Conservation (phyloP, 2,329 filamentous ascomycete genomes). For the Simplicillium aogashimaense region DNA sequence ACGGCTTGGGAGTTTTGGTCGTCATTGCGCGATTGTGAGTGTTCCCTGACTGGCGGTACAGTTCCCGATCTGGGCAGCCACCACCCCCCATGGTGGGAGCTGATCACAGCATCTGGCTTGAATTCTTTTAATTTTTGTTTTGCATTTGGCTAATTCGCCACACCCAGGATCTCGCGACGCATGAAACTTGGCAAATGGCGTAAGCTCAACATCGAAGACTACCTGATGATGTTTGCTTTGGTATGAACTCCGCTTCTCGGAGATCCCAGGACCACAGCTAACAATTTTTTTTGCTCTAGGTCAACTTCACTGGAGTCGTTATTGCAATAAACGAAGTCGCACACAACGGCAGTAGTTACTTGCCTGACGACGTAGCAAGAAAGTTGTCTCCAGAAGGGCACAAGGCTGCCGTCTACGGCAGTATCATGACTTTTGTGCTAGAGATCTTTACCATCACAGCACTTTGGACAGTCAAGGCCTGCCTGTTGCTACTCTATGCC, state of each 20-base stretch:
- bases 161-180: constrained; percentile 14
- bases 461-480: constrained; percentile 43
- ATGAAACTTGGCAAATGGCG: constrained; percentile 31
- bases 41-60: not conserved
- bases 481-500: constrained; percentile 40
- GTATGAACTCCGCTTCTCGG: constrained; percentile 13
- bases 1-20: constrained; percentile 14
- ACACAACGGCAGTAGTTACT: constrained; percentile 33
- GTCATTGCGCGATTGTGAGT: constrained; percentile 14
- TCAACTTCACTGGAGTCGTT: constrained; percentile 29
- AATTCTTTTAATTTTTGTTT: too few species aligned
- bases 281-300: constrained; percentile 6
- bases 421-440: constrained; percentile 41
- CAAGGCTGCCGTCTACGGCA: constrained; percentile 35
- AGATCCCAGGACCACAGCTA: too few species aligned
- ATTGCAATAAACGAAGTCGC: constrained; percentile 31
- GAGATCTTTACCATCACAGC: constrained; percentile 41
- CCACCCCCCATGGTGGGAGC: not conserved
- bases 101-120: too few species aligned
- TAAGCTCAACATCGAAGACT: constrained; percentile 45
- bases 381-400: constrained; percentile 34
- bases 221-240: constrained; percentile 42
- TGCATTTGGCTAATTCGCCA: not conserved
- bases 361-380: constrained; percentile 21
- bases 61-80: not conserved